Conservation (phyloP, 108 stramenopile species). For the Nannochloropsis granulata region DNA sequence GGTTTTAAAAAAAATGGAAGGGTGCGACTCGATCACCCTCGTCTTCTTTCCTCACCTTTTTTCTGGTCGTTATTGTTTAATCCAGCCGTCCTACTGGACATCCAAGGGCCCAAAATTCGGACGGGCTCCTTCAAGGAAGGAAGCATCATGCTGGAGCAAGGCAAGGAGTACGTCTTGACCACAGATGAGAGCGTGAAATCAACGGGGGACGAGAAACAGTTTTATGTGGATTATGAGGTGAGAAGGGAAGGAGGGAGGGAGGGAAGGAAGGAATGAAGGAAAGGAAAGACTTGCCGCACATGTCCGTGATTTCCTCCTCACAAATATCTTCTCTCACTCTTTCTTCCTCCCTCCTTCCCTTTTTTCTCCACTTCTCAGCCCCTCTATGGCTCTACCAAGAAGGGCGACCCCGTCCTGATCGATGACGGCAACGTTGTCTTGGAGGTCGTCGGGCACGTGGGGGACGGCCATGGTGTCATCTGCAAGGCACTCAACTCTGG, state of each 20-base stretch:
- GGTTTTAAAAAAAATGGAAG: neutral
- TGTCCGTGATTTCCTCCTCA: neutral
- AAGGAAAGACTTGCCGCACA: neutral
- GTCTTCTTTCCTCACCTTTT: neutral
- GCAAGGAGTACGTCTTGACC: constrained; percentile 8
- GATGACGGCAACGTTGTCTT: constrained; percentile 70
- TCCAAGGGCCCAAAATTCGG: constrained; percentile 30
- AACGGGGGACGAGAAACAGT: neutral
- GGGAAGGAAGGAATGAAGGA: neutral
- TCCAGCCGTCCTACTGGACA: constrained; percentile 11
- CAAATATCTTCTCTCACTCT: neutral
- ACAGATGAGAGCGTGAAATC: neutral
- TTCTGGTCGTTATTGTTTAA: neutral
- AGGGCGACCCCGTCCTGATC: constrained; percentile 46
- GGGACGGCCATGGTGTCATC: constrained; percentile 24
- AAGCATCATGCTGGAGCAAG: constrained; percentile 27
- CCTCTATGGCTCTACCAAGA: constrained; percentile 46
- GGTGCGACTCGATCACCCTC: neutral
- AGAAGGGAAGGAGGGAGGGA: neutral
- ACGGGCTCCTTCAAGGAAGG: constrained; percentile 40
- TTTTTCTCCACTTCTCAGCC: neutral
- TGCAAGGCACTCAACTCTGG: constrained; percentile 51
- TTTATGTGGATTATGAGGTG: neutral
- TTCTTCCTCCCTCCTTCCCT: neutral
- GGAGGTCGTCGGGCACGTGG: constrained; percentile 15